phyloP scores from a whole-genome alignment of 2,329 filamentous ascomycete species.

The Boeremia lycopersici region DNA sequence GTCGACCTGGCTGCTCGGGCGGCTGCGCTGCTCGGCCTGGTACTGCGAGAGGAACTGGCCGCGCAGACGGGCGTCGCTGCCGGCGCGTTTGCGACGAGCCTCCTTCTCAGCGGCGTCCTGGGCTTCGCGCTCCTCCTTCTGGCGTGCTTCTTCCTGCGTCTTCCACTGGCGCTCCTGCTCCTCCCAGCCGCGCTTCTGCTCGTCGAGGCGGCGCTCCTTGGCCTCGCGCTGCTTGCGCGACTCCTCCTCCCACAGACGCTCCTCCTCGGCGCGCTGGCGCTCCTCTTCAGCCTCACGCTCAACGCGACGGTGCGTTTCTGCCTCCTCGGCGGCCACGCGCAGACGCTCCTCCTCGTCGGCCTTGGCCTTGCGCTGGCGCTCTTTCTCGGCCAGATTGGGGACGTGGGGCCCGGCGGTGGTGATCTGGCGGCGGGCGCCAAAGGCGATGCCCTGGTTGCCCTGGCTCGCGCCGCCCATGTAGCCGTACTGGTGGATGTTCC shows the following conservation, averaged over 20 bases:
- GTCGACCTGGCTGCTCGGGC: conserved; percentile 47
- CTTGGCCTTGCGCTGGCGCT: conserved; percentile 67
- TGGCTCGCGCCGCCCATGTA: conserved; percentile 98
- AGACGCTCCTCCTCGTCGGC: conserved; percentile 61
- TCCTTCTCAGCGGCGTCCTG: conserved; percentile 72
- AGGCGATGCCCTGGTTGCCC: conserved; percentile 90
- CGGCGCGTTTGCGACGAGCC: conserved; percentile 64
- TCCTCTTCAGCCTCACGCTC: conserved; percentile 67
- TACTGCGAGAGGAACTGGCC: conserved; percentile 90
- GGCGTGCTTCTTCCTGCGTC: conserved; percentile 73
- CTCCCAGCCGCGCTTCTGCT: conserved; percentile 76
- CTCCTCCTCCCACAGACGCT: conserved; percentile 70
- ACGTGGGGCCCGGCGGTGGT: conserved; percentile 80
- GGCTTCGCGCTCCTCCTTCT: conserved; percentile 74
- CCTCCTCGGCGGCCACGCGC: conserved; percentile 58
- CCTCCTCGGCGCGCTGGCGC: conserved; percentile 66
- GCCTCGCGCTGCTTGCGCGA: conserved; percentile 64
- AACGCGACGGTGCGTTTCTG: conserved; percentile 54
- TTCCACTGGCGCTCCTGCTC: conserved; percentile 80
- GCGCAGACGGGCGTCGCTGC: conserved; percentile 71
- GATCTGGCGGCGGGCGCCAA: conserved; percentile 91
- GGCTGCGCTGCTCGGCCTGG: conserved; percentile 68
- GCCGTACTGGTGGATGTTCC: conserved; percentile 97
- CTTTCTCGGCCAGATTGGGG: conserved; percentile 83
- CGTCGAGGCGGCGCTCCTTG: conserved; percentile 64